These are phyloP conservation scores for Penicillium coffeae DNA, from an alignment of 495 filamentous ascomycete species.

Conservation along the genomic window DNA sequence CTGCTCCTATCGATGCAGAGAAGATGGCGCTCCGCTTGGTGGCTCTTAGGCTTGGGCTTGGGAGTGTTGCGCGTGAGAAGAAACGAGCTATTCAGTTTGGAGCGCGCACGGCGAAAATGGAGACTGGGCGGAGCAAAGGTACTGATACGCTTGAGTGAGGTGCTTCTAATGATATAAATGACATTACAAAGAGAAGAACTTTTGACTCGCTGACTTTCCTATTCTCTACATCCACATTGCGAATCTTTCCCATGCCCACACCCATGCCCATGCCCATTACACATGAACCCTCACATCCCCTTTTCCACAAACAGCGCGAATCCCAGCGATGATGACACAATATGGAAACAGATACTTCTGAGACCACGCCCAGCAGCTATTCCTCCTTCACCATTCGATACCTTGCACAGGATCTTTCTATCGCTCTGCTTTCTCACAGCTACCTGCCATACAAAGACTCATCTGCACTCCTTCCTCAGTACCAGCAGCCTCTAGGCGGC, in stretches of 20 bases:
- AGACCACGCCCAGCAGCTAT: slow-evolving; percentile 21
- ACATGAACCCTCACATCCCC: neutral
- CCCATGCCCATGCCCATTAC: neutral
- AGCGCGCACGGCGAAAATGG: slow-evolving; percentile 81
- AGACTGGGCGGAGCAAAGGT: slow-evolving; percentile 66
- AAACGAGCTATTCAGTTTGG: slow-evolving; percentile 94
- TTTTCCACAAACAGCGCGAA: neutral
- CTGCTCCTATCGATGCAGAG: slow-evolving; percentile 58
- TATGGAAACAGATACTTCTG: slow-evolving; percentile 51
- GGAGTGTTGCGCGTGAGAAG: slow-evolving; percentile 69
- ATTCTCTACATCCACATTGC: neutral
- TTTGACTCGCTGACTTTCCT: neutral
- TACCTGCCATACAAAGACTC: no score
- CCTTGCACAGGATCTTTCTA: neutral
- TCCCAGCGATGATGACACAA: slow-evolving; percentile 46
- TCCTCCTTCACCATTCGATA: neutral
- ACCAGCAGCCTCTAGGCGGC: slow-evolving; percentile 30
- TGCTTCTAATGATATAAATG: slow-evolving; percentile 3
- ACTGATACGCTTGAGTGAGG: slow-evolving; percentile 50
- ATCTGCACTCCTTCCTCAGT: no score
- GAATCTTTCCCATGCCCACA: neutral
- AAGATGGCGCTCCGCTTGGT: slow-evolving; percentile 80
- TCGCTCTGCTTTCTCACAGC: no score
- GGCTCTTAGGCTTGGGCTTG: slow-evolving; percentile 70
- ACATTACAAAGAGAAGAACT: neutral